Base-by-base conservation (phyloP, 2,329 filamentous ascomycete species). In the Fusarium cyanostomum region DNA sequence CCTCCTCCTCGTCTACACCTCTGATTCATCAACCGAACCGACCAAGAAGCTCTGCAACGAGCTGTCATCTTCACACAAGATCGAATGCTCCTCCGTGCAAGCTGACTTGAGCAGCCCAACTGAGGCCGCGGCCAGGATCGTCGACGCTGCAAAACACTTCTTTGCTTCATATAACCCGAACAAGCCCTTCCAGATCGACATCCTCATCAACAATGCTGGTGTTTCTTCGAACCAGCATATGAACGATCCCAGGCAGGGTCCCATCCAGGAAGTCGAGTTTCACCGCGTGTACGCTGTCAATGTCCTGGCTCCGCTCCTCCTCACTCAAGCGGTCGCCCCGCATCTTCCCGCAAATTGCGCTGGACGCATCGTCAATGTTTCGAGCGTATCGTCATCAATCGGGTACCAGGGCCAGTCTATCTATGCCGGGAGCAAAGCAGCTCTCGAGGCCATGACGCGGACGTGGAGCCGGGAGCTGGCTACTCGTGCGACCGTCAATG, bases 171-270 rank as follows among this genome's bases (percentile, higher is more conserved):
- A 70, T 62, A 69, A 44, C 21, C 16, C 52, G 1, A 31, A 52
- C 10, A 61, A 53, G 11, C 50, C 64, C 7, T 73, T 77, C 57
- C 71, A 72, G 70, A 84, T 96, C 71, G 92, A 96, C 77, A 92
- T 96, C 60, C 80, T 96, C 50, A 81, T 96, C 80, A 96, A 96
- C 84, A 96, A 96, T 75, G 92, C 93, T 27, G 93, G 92, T 51
- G 79, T 88, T 7, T 80, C 86, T 28, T 79, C 85, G 34, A 94
- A 95, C 77, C 85, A 89, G 67, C 74, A 79, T 24, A 78, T 91
- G 21, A 83, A 86, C 46, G 84, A 90, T 26, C 56, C 74, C 7
- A 75, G 86, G 18, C 75, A 81, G 52, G 75, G 75, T 15, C 78
- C 76, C 28, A 85, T 92, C 62, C 84, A 83, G 5, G 72, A 82